Conservation (phyloP, 371 early-diverging fungal genomes). For the Parasitella parasitica region DNA sequence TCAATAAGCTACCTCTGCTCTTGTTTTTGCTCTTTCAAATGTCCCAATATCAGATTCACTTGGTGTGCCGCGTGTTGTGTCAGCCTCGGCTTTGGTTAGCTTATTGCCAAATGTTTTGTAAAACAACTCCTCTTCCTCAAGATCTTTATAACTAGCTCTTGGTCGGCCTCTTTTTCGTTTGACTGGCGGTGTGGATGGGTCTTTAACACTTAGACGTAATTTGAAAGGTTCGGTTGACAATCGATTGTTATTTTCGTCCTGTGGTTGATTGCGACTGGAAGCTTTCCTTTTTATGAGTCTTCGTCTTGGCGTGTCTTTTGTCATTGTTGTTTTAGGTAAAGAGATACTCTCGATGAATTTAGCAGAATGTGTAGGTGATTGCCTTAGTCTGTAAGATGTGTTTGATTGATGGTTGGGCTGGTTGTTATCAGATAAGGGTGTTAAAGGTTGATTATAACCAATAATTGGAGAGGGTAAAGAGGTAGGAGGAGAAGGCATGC, state of each 20-base stretch:
- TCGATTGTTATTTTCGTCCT: neutral
- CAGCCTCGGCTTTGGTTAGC: constrained; percentile 55
- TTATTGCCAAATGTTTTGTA: constrained; percentile 56
- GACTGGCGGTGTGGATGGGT: neutral
- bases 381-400: constrained; percentile 14
- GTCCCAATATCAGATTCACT: constrained; percentile 42
- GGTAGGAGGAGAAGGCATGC: constrained; percentile 31
- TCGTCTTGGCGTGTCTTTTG: neutral
- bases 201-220: constrained; percentile 15
- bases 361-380: constrained; percentile 14
- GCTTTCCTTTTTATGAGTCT: neutral
- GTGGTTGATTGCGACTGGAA: neutral
- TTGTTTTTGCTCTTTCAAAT: constrained; percentile 45
- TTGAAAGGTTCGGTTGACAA: neutral
- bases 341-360: constrained; percentile 14
- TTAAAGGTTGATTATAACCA: constrained; percentile 3
- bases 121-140: constrained; percentile 24
- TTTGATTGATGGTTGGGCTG: neutral
- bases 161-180: neutral
- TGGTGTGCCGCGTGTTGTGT: constrained; percentile 54
- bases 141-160: neutral
- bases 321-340: neutral
- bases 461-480: constrained; percentile 20
- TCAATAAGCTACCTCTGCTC: constrained; percentile 20
- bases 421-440: constrained; percentile 7